A percentile compares a stretch with the other conserved stretches of the same genome.
Evolutionary conservation across 1,139 yeast genomes (phyloP).

Genomic region (Meyerozyma elateridarum): DNA sequence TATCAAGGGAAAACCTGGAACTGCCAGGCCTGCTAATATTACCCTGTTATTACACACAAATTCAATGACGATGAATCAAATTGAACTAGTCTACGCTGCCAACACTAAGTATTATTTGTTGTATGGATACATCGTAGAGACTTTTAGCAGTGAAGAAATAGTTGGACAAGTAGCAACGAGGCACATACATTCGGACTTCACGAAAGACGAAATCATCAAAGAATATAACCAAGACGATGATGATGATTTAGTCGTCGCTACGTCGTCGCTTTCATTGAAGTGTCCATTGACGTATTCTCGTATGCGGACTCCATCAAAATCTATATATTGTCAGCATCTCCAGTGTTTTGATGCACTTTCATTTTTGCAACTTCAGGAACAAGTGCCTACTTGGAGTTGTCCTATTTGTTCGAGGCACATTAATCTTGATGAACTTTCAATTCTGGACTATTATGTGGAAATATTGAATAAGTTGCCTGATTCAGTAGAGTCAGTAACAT

Average conservation of each 20-base stretch:
- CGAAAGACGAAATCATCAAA: conserved; percentile 37
- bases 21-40: conserved; percentile 65
- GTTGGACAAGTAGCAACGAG: conserved; percentile 29
- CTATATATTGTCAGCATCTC: conserved; percentile 58
- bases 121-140: conserved; percentile 51
- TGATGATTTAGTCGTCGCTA: conserved; percentile 54
- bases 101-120: conserved; percentile 40
- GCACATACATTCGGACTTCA: conserved; percentile 44
- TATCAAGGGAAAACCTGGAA: conserved; percentile 55
- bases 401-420: conserved; percentile 54
- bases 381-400: conserved; percentile 63
- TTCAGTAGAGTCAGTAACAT: conserved; percentile 49
- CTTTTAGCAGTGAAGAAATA: conserved; percentile 34
- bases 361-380: conserved; percentile 55
- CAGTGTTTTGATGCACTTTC: conserved; percentile 68
- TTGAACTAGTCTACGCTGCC: conserved; percentile 52
- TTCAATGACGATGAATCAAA: conserved; percentile 22
- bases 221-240: conserved; percentile 40
- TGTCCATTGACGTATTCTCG: conserved; percentile 65
- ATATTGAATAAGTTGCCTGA: conserved; percentile 41
- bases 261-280: conserved; percentile 51
- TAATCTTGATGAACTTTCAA: conserved; percentile 46
- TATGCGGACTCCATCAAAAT: conserved; percentile 56
- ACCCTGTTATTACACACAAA: conserved; percentile 24
- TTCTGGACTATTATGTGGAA: conserved; percentile 57